Conservation (phyloP, 139 green algal species). For the Chlorella vulgaris region DNA sequence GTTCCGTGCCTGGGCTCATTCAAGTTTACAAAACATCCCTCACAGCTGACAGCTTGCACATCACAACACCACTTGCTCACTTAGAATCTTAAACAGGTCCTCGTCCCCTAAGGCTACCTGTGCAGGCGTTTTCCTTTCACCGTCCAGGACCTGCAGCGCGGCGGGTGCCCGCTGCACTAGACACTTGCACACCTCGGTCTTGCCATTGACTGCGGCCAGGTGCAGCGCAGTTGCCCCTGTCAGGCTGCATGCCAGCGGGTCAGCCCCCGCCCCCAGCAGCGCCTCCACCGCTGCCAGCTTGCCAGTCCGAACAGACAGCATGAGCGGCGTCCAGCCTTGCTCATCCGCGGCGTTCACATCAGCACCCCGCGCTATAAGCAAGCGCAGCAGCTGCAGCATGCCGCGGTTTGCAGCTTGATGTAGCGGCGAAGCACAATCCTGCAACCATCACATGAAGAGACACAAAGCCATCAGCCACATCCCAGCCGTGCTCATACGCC, state of each 20-base stretch:
- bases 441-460: too few relatives aligned
- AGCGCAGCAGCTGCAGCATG: slow-evolving; percentile 33
- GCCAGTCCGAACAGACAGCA: slow-evolving; percentile 55
- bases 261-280: slow-evolving; percentile 57
- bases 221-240: slow-evolving; percentile 48
- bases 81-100: not conserved
- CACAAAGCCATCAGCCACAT: too few relatives aligned
- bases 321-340: slow-evolving; percentile 67
- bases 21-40: too few relatives aligned
- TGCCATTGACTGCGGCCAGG: slow-evolving; percentile 42
- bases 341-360: slow-evolving; percentile 28
- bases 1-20: too few relatives aligned
- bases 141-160: slow-evolving; percentile 5
- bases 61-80: too few relatives aligned
- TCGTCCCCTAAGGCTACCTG: slow-evolving; percentile 18
- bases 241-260: slow-evolving; percentile 37
- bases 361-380: slow-evolving; percentile 48
- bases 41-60: too few relatives aligned
- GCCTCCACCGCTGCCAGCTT: slow-evolving; percentile 43
- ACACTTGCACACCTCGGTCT: slow-evolving; percentile 8
- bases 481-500: too few relatives aligned
- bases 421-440: slow-evolving; percentile 61
- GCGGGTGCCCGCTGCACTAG: slow-evolving; percentile 7
- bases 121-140: slow-evolving; percentile 20
- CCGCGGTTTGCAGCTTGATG: slow-evolving; percentile 45